Evolutionary conservation across 305 asterid species (phyloP), one percentile per base, ranked within the genome.

Genomic region (Fraxinus sp.): DNA sequence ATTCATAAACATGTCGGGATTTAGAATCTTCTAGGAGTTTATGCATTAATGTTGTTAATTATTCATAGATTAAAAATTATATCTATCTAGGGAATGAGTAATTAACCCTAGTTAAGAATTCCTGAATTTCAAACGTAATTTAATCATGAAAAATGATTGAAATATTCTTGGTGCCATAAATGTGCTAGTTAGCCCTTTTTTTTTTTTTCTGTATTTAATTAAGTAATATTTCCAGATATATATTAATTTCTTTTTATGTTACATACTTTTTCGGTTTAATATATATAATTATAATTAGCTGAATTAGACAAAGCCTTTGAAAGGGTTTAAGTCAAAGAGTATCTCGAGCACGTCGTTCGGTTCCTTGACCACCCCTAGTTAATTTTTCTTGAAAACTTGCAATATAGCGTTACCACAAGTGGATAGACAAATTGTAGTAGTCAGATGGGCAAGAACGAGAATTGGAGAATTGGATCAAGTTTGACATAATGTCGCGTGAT

Each of bases 21-120:
- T 82, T 83, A 78, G 77, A 66, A 82, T 86, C 80, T 80, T 79
- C 83, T 86, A 24, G 84, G 86, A 80, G 32, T 80, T 55, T 52
- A 78, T 82, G 77, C 72, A 77, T 36, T 39, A 39, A 39, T 39
- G 49, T 39, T 39, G 13, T 39, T 39, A 39, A 8, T 39, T 39
- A 39, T 8, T 39, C 14, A 9, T 39, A 35, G 37, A 35, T 35
- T 35, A 35, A 35, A 35, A 4, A 4, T 35, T 35, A 4, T 35
- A 35, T 35, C 37, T 35, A 39, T 39, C 49, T 39, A 24, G 33
- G 32, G 33, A 7, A 2, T 64, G 3, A 64, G 72, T 7, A 64
- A 24, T 24, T 64, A 64, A 64, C 30, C 32, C 72, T 24, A 64
- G 72, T 64, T 24, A 64, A 64, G 16, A 8, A 20, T 22, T 22